These are phyloP conservation scores for Pestalotiopsis sp. DNA, from an alignment of 2,329 filamentous ascomycete species.

Conservation along the genomic window DNA sequence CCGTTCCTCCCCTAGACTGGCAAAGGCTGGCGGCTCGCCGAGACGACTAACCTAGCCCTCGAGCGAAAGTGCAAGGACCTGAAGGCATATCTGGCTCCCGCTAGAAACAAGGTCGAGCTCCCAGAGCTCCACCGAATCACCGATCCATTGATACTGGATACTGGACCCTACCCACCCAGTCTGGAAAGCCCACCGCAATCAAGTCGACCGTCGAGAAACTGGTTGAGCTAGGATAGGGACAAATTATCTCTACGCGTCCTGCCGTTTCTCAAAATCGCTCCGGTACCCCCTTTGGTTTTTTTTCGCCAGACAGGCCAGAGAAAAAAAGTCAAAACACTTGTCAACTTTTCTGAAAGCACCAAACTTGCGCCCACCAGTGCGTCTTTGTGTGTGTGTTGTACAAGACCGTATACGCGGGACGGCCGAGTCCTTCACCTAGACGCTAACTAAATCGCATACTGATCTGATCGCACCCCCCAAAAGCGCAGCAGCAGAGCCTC, in stretches of 20 bases:
- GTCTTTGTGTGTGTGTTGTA: background rate
- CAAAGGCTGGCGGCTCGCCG: background rate
- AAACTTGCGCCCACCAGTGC: background rate
- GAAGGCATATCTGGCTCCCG: constrained; percentile 10
- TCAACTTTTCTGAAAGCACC: background rate
- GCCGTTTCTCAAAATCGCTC: background rate
- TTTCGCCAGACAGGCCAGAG: background rate
- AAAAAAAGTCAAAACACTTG: background rate
- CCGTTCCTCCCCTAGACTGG: constrained; percentile 1
- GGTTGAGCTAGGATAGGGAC: constrained; percentile 7
- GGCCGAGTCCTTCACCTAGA: background rate
- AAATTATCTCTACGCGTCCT: constrained; percentile 11
- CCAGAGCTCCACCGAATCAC: constrained; percentile 10
- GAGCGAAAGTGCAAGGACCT: background rate
- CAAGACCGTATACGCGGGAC: background rate
- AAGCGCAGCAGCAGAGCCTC: background rate
- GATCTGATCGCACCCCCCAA: background rate
- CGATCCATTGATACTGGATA: constrained; percentile 11
- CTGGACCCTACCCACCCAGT: constrained; percentile 1
- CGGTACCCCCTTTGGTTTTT: background rate
- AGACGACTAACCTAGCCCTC: constrained; percentile 1
- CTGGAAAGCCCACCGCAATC: constrained; percentile 10
- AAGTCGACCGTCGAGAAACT: constrained; percentile 9
- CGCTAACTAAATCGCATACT: background rate
- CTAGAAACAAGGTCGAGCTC: constrained; percentile 12